Conservation (phyloP, 768 basidiomycete species). For the Boletellus sp. region DNA sequence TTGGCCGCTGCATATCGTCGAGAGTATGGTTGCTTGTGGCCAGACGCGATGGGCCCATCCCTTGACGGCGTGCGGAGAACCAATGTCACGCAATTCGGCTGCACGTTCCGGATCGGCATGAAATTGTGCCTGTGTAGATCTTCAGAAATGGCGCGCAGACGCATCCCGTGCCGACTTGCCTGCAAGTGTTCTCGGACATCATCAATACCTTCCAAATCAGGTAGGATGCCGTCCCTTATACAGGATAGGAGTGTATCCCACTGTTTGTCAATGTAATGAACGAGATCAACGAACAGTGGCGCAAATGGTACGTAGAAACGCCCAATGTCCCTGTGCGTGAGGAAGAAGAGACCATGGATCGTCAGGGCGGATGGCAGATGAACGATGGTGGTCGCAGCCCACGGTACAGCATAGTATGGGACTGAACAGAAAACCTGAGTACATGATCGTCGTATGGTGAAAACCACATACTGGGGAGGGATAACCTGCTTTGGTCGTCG, state of each 20-base stretch:
- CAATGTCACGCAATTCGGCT: conserved; percentile 17
- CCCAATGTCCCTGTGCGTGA: conserved; percentile 1
- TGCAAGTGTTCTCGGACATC: conserved; percentile 17
- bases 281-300: conserved; percentile 10
- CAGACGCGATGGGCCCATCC: conserved; percentile 20
- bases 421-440: conserved; percentile 1
- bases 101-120: conserved; percentile 15
- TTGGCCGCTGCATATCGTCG: conserved; percentile 13
- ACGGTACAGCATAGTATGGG: conserved; percentile 9
- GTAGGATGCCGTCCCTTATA: conserved; percentile 16
- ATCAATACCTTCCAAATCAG: conserved; percentile 12
- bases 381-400: conserved; percentile 10
- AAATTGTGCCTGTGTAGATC: conserved; percentile 4
- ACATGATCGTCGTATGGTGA: background rate
- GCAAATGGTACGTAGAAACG: conserved; percentile 1
- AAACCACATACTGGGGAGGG: no score
- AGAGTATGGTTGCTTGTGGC: conserved; percentile 8
- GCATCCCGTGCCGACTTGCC: background rate
- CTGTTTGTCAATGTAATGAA: background rate
- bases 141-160: background rate
- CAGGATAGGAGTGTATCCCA: conserved; percentile 1
- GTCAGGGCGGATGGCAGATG: conserved; percentile 13
- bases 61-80: conserved; percentile 9
- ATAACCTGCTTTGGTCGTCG: conserved; percentile 3
- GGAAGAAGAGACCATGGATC: conserved; percentile 21